Evolutionary conservation across 768 basidiomycete genomes (phyloP), one percentile per base, ranked within the genome.

Genomic region (Boletus rufocinnamomeus): DNA sequence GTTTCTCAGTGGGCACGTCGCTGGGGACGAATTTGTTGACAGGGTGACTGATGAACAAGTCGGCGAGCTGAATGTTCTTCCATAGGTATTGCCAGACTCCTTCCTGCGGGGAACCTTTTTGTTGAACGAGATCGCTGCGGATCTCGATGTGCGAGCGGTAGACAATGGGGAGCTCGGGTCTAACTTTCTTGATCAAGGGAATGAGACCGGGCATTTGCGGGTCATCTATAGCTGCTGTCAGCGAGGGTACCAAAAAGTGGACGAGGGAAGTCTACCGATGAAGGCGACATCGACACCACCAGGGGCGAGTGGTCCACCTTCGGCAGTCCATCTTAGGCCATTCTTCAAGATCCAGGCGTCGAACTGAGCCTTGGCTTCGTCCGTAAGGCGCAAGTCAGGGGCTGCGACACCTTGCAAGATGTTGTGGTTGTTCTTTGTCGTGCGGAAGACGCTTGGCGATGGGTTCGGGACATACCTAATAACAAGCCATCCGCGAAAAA

Each of bases 141-240:
- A 90, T 94, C 77, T 98, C 94, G 60, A 97, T 97, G 78, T 97
- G 95, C 52, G 93, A 96, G 46, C 95, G 87, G 73, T 95, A 98
- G 63, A 95, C 79, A 69, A 97, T 93, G 53, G 94, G 94, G 48
- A 95, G 77, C 27, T 89, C 86, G 3, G 94, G 93, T 57, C 89
- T 82, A 54, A 87, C 77, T 77, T 89, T 88, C 72, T 84, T 87
- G 80, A 97, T 96, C 64, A 95, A 80, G 7, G 95, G 95, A 71
- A 98, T 95, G 54, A 97, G 81, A 50, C 93, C 93, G 43, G 93
- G 91, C 86, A 97, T 93, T 73, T 93, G 90, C n/a, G 91, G 91
- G 74, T 93, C 91, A 75, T 93, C 90, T 82, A 59, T 76, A 53
- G 51, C 53, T 32, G 41, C 13, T 27, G 52, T 66, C 46, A 66